phyloP scores from a whole-genome alignment of 345 rosid genomes.

The Eucalyptus paniculata region DNA sequence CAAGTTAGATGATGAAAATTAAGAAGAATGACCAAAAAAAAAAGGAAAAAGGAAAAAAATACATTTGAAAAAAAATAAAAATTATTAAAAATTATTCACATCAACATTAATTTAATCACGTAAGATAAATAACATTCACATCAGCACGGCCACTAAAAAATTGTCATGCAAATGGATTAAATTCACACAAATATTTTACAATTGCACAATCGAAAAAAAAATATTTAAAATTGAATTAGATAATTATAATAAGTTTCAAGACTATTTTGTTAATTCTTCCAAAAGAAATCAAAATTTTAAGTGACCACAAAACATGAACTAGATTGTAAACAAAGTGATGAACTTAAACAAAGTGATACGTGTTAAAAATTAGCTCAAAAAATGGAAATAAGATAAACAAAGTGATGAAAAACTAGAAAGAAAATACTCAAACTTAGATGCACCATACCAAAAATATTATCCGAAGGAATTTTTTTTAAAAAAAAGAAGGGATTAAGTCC shows the following conservation, averaged over 20 bases:
- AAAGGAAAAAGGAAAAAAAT: accelerated
- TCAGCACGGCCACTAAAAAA: no score
- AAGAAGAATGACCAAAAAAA: no score
- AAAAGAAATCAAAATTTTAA: background rate
- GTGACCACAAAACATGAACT: background rate
- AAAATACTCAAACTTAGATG: background rate
- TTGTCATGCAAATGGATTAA: accelerated
- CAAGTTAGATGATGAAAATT: accelerated
- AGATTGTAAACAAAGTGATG: background rate
- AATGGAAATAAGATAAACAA: background rate
- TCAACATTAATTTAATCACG: accelerated
- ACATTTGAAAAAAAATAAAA: no score
- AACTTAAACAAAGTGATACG: no score
- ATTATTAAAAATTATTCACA: no score
- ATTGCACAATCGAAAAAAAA: no score
- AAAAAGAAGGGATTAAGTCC: background rate
- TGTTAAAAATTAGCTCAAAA: no score
- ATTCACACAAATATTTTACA: accelerated
- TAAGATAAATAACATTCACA: accelerated
- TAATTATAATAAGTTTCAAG: no score
- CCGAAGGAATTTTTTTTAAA: background rate
- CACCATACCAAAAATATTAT: background rate
- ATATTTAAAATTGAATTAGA: accelerated
- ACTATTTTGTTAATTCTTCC: no score
- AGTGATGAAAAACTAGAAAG: background rate